These are phyloP conservation scores for Acidomyces sp. DNA, from an alignment of 495 filamentous ascomycete species.

Conservation along the genomic window DNA sequence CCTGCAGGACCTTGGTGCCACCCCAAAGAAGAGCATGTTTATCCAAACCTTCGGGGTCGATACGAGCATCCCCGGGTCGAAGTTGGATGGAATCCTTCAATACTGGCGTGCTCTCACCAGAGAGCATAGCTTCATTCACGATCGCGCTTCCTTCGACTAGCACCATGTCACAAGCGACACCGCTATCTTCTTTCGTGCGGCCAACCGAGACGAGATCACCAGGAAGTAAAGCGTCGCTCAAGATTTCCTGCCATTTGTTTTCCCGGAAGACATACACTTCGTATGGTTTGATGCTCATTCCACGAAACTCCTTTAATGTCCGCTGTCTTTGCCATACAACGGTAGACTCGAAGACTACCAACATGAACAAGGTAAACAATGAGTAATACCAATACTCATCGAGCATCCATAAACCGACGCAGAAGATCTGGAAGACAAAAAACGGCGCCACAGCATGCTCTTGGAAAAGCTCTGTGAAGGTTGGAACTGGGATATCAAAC, in stretches of 20 bases:
- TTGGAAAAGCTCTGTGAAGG: slow-evolving; percentile 89
- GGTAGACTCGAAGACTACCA: slow-evolving; percentile 93
- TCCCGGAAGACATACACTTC: slow-evolving; percentile 78
- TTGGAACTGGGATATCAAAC: slow-evolving; percentile 95
- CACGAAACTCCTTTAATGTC: slow-evolving; percentile 92
- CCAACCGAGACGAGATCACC: slow-evolving; percentile 94
- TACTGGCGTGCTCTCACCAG: slow-evolving; percentile 91
- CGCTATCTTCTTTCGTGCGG: slow-evolving; percentile 91
- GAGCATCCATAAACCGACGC: slow-evolving; percentile 95
- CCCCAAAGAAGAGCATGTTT: slow-evolving; percentile 95
- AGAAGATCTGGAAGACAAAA: slow-evolving; percentile 99
- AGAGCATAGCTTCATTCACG: slow-evolving; percentile 98
- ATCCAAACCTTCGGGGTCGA: slow-evolving; percentile 85
- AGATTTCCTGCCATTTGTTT: slow-evolving; percentile 74
- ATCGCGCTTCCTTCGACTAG: slow-evolving; percentile 90
- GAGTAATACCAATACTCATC: slow-evolving; percentile 99
- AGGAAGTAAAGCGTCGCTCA: slow-evolving; percentile 86
- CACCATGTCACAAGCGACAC: slow-evolving; percentile 94
- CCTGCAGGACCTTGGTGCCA: slow-evolving; percentile 92
- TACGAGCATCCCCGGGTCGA: slow-evolving; percentile 64
- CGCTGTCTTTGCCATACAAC: slow-evolving; percentile 98
- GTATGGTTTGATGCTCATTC: slow-evolving; percentile 99
- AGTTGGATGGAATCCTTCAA: slow-evolving; percentile 94
- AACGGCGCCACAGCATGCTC: slow-evolving; percentile 98
- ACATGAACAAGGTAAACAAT: slow-evolving; percentile 95